phyloP scores from a whole-genome alignment of 768 basidiomycete species.

The Dioszegia aurantiaca region DNA sequence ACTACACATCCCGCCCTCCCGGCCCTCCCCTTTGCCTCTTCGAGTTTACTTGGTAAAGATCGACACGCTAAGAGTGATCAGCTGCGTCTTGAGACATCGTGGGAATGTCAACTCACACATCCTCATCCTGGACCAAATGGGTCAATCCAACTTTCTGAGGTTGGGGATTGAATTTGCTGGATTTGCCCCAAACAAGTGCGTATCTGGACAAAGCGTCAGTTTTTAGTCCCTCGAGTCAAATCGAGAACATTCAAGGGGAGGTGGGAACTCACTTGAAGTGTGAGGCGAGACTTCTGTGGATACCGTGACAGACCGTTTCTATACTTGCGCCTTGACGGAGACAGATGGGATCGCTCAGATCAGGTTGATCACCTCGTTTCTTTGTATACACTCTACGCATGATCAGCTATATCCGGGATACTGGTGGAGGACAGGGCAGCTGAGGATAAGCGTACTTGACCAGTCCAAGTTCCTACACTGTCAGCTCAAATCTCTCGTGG shows the following conservation, averaged over 20 bases:
- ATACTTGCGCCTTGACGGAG: slow-evolving; percentile 87
- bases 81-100: neutral
- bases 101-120: slow-evolving; percentile 45
- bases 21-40: too few relatives aligned
- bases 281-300: slow-evolving; percentile 80
- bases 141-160: slow-evolving; percentile 83
- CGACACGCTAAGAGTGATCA: slow-evolving; percentile 47
- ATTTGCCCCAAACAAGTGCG: slow-evolving; percentile 93
- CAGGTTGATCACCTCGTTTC: slow-evolving; percentile 90
- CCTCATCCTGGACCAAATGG: slow-evolving; percentile 65
- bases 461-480: slow-evolving; percentile 40
- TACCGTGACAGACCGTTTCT: slow-evolving; percentile 90
- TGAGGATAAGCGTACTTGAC: slow-evolving; percentile 37
- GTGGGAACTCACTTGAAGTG: slow-evolving; percentile 66
- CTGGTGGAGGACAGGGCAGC: neutral
- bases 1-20: too few relatives aligned
- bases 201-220: slow-evolving; percentile 56
- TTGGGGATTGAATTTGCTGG: slow-evolving; percentile 88
- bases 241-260: neutral
- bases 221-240: neutral
- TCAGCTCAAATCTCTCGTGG: too few relatives aligned
- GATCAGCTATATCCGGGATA: neutral
- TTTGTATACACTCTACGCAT: slow-evolving; percentile 87
- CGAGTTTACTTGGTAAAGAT: slow-evolving; percentile 50
- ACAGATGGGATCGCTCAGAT: slow-evolving; percentile 79